Conservation (phyloP, 1,284 basidiomycete genomes). For the Apiotrichum gamsii region DNA sequence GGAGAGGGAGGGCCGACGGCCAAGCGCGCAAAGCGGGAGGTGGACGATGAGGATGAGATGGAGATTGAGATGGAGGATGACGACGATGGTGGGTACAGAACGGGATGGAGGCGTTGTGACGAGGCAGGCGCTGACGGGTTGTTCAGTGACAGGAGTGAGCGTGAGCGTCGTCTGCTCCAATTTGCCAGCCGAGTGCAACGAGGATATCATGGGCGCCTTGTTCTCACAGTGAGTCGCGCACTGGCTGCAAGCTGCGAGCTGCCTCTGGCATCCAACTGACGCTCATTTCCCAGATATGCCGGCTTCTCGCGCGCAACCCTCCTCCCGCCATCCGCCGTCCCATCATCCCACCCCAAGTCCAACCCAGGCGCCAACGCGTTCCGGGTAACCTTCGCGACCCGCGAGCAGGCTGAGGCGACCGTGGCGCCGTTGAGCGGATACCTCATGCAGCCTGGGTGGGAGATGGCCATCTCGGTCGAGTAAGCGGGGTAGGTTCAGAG, state of each 20-base stretch:
- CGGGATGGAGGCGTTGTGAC: constrained; percentile 1
- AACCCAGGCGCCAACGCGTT: constrained; percentile 36
- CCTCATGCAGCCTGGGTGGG: constrained; percentile 43
- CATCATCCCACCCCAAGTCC: constrained; percentile 28
- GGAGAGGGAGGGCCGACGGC: constrained; percentile 21
- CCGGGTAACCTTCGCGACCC: constrained; percentile 25
- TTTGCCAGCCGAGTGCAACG: constrained; percentile 37
- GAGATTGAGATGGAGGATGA: constrained; percentile 47
- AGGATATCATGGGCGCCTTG: constrained; percentile 31
- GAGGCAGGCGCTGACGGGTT: no score
- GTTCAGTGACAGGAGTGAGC: background rate
- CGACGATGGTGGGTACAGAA: constrained; percentile 30
- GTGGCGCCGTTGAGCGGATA: constrained; percentile 30
- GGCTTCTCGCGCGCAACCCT: constrained; percentile 25
- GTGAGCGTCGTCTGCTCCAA: constrained; percentile 32
- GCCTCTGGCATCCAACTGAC: no score
- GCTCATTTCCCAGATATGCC: constrained; percentile 33
- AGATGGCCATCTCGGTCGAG: constrained; percentile 35
- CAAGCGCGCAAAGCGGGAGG: constrained; percentile 29
- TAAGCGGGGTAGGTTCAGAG: constrained; percentile 1
- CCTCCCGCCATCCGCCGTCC: constrained; percentile 22
- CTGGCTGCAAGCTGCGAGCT: background rate
- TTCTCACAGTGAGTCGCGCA: constrained; percentile 29
- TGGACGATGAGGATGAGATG: constrained; percentile 41
- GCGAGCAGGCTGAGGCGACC: constrained; percentile 25